These are phyloP conservation scores for Fomitiporia mediterranea DNA, from an alignment of 1,284 basidiomycete species.

Conservation along the genomic window DNA sequence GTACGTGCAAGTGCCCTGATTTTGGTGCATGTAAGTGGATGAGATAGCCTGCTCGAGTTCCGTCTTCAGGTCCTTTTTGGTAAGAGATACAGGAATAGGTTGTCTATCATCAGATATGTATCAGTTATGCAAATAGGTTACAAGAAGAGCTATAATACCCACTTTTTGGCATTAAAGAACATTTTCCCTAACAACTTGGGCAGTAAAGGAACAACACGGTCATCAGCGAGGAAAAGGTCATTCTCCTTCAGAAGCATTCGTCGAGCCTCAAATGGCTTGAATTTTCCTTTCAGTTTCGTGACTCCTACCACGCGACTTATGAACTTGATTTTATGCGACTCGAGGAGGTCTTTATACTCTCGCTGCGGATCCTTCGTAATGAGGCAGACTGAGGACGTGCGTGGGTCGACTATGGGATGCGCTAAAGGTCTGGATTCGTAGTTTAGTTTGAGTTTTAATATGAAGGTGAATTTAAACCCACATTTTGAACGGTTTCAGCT, in stretches of 20 bases:
- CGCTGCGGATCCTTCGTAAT: conserved; percentile 96
- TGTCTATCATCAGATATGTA: conserved; percentile 49
- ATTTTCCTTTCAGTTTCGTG: conserved; percentile 86
- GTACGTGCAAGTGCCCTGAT: conserved; percentile 86
- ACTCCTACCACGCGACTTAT: conserved; percentile 92
- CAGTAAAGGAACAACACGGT: conserved; percentile 82
- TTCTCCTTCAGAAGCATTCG: conserved; percentile 84
- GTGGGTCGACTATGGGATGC: conserved; percentile 80
- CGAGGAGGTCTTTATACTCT: conserved; percentile 91
- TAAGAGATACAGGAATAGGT: conserved; percentile 88
- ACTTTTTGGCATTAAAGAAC: conserved; percentile 96
- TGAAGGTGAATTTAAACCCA: conserved; percentile 37
- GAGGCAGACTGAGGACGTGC: conserved; percentile 76
- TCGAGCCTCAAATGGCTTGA: conserved; percentile 89
- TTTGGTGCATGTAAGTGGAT: conserved; percentile 92
- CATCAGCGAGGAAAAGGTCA: conserved; percentile 90
- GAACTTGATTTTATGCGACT: conserved; percentile 75
- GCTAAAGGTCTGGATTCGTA: conserved; percentile 58
- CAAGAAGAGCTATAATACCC: conserved; percentile 25
- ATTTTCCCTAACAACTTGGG: conserved; percentile 85
- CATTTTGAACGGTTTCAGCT: conserved; percentile 83
- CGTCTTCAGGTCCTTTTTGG: conserved; percentile 80
- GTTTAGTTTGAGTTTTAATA: conserved; percentile 13
- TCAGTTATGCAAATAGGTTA: neutral
- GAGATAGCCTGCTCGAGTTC: conserved; percentile 89